phyloP scores from a whole-genome alignment of 805 yeast genomes.

The Clavispora santaluciae region DNA sequence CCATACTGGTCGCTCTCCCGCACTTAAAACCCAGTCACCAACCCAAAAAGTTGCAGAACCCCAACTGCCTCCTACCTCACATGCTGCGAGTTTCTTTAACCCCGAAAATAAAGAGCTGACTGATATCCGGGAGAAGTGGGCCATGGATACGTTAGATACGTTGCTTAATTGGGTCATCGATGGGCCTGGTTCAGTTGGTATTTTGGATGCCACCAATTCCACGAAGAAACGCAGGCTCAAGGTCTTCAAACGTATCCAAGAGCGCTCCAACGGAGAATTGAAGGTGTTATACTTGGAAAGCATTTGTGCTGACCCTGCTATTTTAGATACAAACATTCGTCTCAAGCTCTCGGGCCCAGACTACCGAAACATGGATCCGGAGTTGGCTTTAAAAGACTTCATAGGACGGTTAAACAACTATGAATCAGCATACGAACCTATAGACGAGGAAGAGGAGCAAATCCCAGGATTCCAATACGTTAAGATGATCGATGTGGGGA shows the following conservation, averaged over 20 bases:
- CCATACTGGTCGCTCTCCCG: conserved; percentile 12
- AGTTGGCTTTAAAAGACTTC: conserved; percentile 74
- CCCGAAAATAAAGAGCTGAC: conserved; percentile 69
- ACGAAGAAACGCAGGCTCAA: conserved; percentile 59
- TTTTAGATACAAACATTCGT: conserved; percentile 78
- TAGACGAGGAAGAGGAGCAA: conserved; percentile 74
- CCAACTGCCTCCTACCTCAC: conserved; percentile 26
- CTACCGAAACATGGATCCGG: conserved; percentile 79
- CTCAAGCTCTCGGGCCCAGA: conserved; percentile 92
- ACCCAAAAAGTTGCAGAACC: background rate
- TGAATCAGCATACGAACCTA: conserved; percentile 85
- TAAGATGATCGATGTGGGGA: conserved; percentile 94
- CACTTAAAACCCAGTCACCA: conserved; percentile 17
- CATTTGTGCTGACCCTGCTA: conserved; percentile 72
- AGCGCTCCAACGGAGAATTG: conserved; percentile 53
- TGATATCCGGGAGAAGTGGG: conserved; percentile 85
- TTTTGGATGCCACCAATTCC: conserved; percentile 81
- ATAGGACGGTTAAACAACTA: conserved; percentile 73
- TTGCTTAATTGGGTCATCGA: conserved; percentile 72
- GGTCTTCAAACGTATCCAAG: conserved; percentile 53
- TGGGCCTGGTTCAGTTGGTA: conserved; percentile 88
- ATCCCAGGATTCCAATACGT: conserved; percentile 70
- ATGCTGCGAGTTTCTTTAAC: conserved; percentile 79
- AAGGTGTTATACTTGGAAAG: conserved; percentile 85
- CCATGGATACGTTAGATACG: conserved; percentile 86